Conservation (phyloP, 192 early-diverging fungal genomes). For the Dissophora ornata region DNA sequence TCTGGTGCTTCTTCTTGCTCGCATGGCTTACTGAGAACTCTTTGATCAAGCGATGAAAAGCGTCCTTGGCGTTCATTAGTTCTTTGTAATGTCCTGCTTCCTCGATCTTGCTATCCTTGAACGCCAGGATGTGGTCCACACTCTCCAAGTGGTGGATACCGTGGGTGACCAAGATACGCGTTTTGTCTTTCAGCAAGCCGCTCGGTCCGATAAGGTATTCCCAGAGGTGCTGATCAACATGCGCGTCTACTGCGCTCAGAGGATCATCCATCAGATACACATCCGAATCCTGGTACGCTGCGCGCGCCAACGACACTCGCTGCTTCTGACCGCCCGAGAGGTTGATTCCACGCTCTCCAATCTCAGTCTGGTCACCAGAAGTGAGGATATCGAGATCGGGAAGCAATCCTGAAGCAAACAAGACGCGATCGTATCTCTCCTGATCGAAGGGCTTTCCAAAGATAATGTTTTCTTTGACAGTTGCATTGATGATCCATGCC, state of each 20-base stretch:
- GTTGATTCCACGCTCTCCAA: constrained; percentile 92
- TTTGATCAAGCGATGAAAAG: constrained; percentile 71
- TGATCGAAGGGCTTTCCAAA: constrained; percentile 84
- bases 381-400: constrained; percentile 86
- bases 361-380: constrained; percentile 91
- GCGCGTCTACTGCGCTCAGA: constrained; percentile 72
- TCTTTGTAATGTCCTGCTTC: constrained; percentile 73
- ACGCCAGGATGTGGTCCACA: constrained; percentile 72
- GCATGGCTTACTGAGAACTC: constrained; percentile 63
- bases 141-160: constrained; percentile 80
- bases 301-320: constrained; percentile 70
- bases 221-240: constrained; percentile 84
- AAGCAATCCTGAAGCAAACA: constrained; percentile 84
- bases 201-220: constrained; percentile 85
- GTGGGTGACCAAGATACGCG: constrained; percentile 85
- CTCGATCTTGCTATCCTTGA: constrained; percentile 75
- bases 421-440: constrained; percentile 74
- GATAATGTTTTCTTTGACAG: constrained; percentile 89
- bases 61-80: constrained; percentile 70
- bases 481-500: constrained; percentile 96
- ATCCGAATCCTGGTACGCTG: constrained; percentile 90
- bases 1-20: constrained; percentile 35
- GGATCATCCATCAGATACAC: constrained; percentile 63
- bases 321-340: constrained; percentile 94
- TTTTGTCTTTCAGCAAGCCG: constrained; percentile 82